Evolutionary conservation across 2,329 filamentous ascomycete species (phyloP).

Genomic region (Macroventuria anomochaeta): DNA sequence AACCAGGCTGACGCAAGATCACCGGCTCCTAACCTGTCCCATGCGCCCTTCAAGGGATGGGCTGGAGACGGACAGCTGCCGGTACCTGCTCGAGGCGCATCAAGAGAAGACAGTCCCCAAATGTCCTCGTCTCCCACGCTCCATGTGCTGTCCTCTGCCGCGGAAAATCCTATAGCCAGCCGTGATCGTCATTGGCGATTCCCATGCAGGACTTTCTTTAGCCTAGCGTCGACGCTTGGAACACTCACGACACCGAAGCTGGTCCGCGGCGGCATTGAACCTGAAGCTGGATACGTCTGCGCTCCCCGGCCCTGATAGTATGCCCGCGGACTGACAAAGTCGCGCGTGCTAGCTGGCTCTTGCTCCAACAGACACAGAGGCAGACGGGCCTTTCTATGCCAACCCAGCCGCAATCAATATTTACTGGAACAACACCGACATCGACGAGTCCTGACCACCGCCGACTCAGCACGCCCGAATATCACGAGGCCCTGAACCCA

Average conservation of each 20-base stretch:
- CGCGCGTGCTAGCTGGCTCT: constrained; percentile 21
- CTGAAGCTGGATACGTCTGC: constrained; percentile 6
- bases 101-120: background rate
- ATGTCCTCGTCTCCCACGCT: background rate
- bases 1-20: constrained; percentile 4
- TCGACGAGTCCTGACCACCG: constrained; percentile 13
- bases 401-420: constrained; percentile 39
- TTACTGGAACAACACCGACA: constrained; percentile 38
- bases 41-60: background rate
- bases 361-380: constrained; percentile 9
- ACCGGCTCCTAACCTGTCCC: background rate
- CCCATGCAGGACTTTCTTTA: constrained; percentile 5
- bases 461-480: constrained; percentile 29
- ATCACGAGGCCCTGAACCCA: constrained; percentile 21
- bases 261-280: constrained; percentile 8
- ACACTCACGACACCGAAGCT: constrained; percentile 2
- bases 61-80: background rate
- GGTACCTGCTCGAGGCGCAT: constrained; percentile 1
- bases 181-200: constrained; percentile 12
- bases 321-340: constrained; percentile 20
- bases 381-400: constrained; percentile 13
- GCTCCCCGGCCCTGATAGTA: constrained; percentile 15
- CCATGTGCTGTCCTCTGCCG: background rate
- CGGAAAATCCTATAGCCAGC: background rate
- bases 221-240: constrained; percentile 11